phyloP scores from a whole-genome alignment of 768 basidiomycete species.

The Lanmaoa rubissima region DNA sequence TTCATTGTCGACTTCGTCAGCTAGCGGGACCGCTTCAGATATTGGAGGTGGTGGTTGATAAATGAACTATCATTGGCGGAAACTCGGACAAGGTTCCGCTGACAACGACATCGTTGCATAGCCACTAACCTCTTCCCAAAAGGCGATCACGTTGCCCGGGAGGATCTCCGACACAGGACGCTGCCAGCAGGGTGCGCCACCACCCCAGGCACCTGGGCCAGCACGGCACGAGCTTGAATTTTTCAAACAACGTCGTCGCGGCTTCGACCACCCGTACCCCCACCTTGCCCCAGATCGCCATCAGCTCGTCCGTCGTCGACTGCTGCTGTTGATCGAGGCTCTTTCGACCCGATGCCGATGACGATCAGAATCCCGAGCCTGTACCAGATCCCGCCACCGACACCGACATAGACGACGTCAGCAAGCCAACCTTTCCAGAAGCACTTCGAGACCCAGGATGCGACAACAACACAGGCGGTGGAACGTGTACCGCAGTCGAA shows the following conservation, averaged over 20 bases:
- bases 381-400: not conserved
- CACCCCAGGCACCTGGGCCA: conserved; percentile 66
- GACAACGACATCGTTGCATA: too few relatives aligned
- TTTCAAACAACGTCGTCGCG: conserved; percentile 65
- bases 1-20: too few relatives aligned
- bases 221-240: conserved; percentile 70
- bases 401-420: conserved; percentile 10
- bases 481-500: conserved; percentile 36
- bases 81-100: too few relatives aligned
- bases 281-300: conserved; percentile 65
- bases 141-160: conserved; percentile 80
- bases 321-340: conserved; percentile 27
- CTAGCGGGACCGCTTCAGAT: too few relatives aligned
- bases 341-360: not conserved
- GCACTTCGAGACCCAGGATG: conserved; percentile 8
- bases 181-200: conserved; percentile 38
- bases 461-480: conserved; percentile 19
- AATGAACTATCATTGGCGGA: too few relatives aligned
- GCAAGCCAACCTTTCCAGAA: conserved; percentile 4
- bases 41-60: too few relatives aligned
- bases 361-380: not conserved
- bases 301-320: conserved; percentile 63
- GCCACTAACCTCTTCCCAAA: conserved; percentile 57
- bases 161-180: conserved; percentile 70
- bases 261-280: conserved; percentile 73